Evolutionary conservation across 2,329 filamentous ascomycete species (phyloP).

Genomic region (Penicillium sp.): DNA sequence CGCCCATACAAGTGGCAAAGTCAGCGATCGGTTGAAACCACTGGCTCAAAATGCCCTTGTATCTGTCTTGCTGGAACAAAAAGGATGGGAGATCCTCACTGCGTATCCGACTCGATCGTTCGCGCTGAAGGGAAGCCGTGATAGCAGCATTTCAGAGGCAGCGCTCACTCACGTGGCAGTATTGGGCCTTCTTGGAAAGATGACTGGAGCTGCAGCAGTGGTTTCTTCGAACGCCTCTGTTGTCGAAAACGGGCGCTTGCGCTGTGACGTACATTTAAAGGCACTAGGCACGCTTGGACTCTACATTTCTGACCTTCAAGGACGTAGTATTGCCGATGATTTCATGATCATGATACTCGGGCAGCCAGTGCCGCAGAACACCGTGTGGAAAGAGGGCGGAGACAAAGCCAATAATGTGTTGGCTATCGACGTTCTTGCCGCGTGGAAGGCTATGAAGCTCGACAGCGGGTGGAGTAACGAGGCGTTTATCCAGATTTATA

Average conservation of each 20-base stretch:
- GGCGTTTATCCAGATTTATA: conserved; percentile 67
- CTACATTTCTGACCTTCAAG: conserved; percentile 72
- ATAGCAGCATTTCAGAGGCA: conserved; percentile 45
- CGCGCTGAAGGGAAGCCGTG: conserved; percentile 34
- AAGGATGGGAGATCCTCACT: conserved; percentile 80
- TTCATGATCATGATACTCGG: conserved; percentile 78
- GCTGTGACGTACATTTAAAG: conserved; percentile 72
- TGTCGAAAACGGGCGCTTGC: conserved; percentile 62
- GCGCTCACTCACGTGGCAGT: conserved; percentile 59
- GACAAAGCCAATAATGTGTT: conserved; percentile 63
- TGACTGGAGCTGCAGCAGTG: conserved; percentile 84
- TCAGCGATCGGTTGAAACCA: conserved; percentile 51
- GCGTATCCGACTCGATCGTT: conserved; percentile 70
- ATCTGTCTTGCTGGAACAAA: conserved; percentile 63
- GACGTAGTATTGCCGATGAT: conserved; percentile 63
- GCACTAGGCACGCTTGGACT: conserved; percentile 73
- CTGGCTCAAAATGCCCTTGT: conserved; percentile 54
- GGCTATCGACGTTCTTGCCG: conserved; percentile 73
- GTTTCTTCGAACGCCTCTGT: conserved; percentile 63
- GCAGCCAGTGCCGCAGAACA: conserved; percentile 67
- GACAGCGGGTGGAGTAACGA: conserved; percentile 79
- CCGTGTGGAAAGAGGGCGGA: conserved; percentile 58
- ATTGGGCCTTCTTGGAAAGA: conserved; percentile 80
- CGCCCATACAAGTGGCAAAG: conserved; percentile 67
- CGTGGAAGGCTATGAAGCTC: conserved; percentile 76